Evolutionary conservation across 2,329 filamentous ascomycete genomes (phyloP).

Genomic region (Davidsoniella australis): DNA sequence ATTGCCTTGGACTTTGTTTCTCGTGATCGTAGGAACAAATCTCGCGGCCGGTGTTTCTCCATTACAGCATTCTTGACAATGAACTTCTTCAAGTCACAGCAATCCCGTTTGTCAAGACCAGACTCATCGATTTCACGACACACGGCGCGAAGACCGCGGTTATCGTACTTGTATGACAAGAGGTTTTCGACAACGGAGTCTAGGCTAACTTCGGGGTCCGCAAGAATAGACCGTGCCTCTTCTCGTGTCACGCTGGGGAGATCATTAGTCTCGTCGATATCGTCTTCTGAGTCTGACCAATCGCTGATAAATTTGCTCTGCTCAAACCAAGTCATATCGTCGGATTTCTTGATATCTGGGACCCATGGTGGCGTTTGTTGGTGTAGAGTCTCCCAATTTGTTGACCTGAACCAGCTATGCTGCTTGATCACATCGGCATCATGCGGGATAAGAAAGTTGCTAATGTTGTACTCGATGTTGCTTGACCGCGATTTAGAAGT

Average conservation of each 20-base stretch:
- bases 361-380: constrained; percentile 59
- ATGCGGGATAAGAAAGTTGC: constrained; percentile 48
- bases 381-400: constrained; percentile 64
- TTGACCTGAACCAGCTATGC: constrained; percentile 69
- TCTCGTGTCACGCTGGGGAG: constrained; percentile 8
- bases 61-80: constrained; percentile 37
- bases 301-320: constrained; percentile 59
- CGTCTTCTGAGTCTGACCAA: constrained; percentile 22
- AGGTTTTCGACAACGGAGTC: constrained; percentile 25
- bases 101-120: constrained; percentile 21
- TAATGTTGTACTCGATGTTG: constrained; percentile 13
- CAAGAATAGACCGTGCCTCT: constrained; percentile 18
- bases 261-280: neutral
- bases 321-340: constrained; percentile 82
- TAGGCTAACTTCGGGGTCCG: constrained; percentile 22
- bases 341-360: constrained; percentile 48
- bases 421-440: constrained; percentile 80
- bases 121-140: constrained; percentile 30
- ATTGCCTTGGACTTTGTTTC: constrained; percentile 50
- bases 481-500: constrained; percentile 15
- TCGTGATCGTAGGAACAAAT: constrained; percentile 65
- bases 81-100: constrained; percentile 31
- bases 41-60: constrained; percentile 65
- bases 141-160: constrained; percentile 29
- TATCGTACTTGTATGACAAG: constrained; percentile 31